Evolutionary conservation across 2,329 filamentous ascomycete genomes (phyloP), one percentile per base, ranked within the genome.

Genomic region (Penicillium frequentans): DNA sequence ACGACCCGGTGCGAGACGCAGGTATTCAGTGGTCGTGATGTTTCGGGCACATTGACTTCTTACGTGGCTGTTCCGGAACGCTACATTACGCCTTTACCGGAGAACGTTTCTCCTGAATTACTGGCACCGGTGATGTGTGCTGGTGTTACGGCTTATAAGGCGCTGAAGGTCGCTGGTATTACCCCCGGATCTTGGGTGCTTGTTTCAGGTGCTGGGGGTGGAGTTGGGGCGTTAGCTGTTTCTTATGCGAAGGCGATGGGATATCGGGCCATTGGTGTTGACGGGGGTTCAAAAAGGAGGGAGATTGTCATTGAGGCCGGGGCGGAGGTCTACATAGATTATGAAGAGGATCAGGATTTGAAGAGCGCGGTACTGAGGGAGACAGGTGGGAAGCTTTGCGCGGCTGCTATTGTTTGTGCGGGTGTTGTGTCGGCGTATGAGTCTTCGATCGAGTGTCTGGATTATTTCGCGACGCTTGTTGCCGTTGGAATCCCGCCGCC

Each of bases 241-340:
- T 93, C 96, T 79, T 96, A 96, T 76, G 91, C 90, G 53, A 90
- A 88, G 76, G 93, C 92, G 43, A 96, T 97, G 92, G 91, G 92
- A 57, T 79, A 96, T 51, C 82, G 87, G 62, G 80, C 86, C 64
- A 87, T 96, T 68, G 91, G 88, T 66, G 92, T 97, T 65, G 93
- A 96, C 68, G 85, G 84, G 49, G 92, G 92, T 49, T 85, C 86
- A 3, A 91, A 95, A 77, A 96, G 96, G 85, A 82, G 79, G 70
- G 79, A 84, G 60, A 84, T 92, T 79, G 74, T 79, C 48, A 79
- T 84, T 68, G 71, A 83, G 60, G 86, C 96, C 48, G 93, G 93
- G 49, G 87, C 90, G 6, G 75, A 81, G 60, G 67, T 70, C 47
- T 35, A 42, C n/a, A 9, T 50, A 11, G 48, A 50, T 42, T 24